phyloP scores from a whole-genome alignment of 2,329 filamentous ascomycete species.

The Fusarium sp. region DNA sequence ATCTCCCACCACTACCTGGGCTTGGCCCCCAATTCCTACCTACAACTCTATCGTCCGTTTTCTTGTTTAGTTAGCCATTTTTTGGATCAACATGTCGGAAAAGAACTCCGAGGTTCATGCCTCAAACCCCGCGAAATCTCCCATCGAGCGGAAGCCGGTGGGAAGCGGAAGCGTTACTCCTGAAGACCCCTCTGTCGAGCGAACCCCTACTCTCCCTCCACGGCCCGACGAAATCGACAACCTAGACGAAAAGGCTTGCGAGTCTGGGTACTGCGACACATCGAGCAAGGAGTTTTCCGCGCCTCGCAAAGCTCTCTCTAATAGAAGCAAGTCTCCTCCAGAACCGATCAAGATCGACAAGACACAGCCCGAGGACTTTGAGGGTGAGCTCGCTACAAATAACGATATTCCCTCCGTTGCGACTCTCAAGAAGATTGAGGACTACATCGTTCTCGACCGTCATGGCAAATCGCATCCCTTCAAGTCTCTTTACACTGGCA shows the following conservation, averaged over 20 bases:
- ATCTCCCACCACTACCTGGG: slow-evolving; percentile 3
- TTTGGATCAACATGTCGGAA: slow-evolving; percentile 30
- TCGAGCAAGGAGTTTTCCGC: slow-evolving; percentile 22
- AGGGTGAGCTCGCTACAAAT: slow-evolving; percentile 69
- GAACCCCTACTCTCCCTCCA: slow-evolving; percentile 32
- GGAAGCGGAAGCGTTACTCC: slow-evolving; percentile 26
- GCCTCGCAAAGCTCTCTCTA: slow-evolving; percentile 37
- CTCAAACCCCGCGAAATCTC: slow-evolving; percentile 15
- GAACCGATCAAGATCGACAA: slow-evolving; percentile 56
- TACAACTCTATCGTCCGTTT: neutral
- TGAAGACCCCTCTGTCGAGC: slow-evolving; percentile 16
- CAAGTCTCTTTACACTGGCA: slow-evolving; percentile 73
- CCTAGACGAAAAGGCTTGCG: slow-evolving; percentile 20
- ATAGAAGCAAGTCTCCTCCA: slow-evolving; percentile 42
- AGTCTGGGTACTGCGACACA: slow-evolving; percentile 22
- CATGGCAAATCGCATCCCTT: slow-evolving; percentile 74
- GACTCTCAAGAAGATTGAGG: slow-evolving; percentile 66
- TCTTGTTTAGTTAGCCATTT: neutral
- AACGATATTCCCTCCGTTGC: slow-evolving; percentile 68
- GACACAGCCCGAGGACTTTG: slow-evolving; percentile 66
- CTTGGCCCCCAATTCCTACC: neutral
- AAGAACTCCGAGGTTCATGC: slow-evolving; percentile 26
- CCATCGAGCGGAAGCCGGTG: slow-evolving; percentile 27
- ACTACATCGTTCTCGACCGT: slow-evolving; percentile 72
- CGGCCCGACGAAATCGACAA: slow-evolving; percentile 11